Evolutionary conservation across 108 stramenopile genomes (phyloP), one percentile per base, ranked within the genome.

Genomic region (Chaetoceros tenuissimus): DNA sequence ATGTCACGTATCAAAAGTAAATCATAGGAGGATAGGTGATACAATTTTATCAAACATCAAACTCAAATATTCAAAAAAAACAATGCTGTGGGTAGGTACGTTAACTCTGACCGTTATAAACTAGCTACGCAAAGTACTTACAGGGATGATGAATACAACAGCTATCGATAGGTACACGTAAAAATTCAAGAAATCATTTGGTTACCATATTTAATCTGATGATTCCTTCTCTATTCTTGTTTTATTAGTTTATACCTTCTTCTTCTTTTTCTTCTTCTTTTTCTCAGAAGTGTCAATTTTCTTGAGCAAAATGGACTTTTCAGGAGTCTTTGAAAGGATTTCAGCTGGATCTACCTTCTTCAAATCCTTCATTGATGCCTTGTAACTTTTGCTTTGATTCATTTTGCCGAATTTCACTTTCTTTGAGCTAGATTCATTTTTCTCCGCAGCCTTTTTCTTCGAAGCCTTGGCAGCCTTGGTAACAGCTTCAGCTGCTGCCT

Each of bases 351-450:
- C 57, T 8, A 71, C 46, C 20, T 75, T 80, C 45, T 74, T 66
- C 29, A 89, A 52, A n/a, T 69, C 87, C 49, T 84, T 85, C 77
- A 93, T 87, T 7, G 81, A 83, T 3, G 87, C 92, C 57, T 82
- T 89, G 69, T 82, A 74, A 23, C 81, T 84, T 55, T 84, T 84
- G 57, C 77, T 63, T 40, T 73, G 69, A 53, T 93, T 93, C 40
- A 63, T 55, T 24, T 51, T 59, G 3, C 74, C 81, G 57, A 89
- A 93, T 24, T 68, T 72, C 22, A 93, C 92, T 18, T 79, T 78
- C 52, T 67, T 62, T n/a, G 69, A 34, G 27, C 18, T 2, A 19
- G 46, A 3, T 27, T 44, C 30, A 20, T 60, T 57, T 47, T 60
- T 23, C 65, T 72, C 27, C 40, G 26, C 1, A 3, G n/a, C 31